These are phyloP conservation scores for Xerocomellus amylosporus DNA, from an alignment of 768 basidiomycete genomes.

Conservation along the genomic window DNA sequence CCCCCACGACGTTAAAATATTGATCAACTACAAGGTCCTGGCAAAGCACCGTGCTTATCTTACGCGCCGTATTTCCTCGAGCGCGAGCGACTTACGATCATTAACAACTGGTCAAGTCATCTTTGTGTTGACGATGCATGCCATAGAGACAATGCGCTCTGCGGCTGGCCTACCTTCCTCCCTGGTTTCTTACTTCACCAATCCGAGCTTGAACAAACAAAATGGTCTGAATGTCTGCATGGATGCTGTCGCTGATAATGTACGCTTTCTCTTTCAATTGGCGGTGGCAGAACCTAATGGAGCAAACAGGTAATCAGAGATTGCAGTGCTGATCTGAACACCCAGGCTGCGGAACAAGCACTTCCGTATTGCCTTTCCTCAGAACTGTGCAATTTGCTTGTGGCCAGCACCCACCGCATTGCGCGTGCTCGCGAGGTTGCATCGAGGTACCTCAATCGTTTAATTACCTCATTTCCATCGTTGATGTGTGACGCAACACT, in stretches of 20 bases:
- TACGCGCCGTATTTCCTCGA: constrained; percentile 61
- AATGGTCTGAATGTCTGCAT: constrained; percentile 67
- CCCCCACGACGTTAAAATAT: neutral
- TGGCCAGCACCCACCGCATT: constrained; percentile 79
- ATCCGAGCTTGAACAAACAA: constrained; percentile 78
- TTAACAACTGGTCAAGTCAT: constrained; percentile 82
- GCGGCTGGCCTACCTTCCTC: constrained; percentile 77
- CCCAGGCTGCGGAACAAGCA: constrained; percentile 75
- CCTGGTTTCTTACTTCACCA: constrained; percentile 82
- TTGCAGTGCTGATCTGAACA: constrained; percentile 68
- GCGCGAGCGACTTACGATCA: constrained; percentile 64
- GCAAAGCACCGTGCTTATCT: constrained; percentile 64
- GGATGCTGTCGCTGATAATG: constrained; percentile 86
- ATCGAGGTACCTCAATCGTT: constrained; percentile 74
- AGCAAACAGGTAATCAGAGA: constrained; percentile 67
- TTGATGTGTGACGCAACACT: constrained; percentile 88
- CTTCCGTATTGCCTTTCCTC: constrained; percentile 63
- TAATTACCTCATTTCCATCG: constrained; percentile 91
- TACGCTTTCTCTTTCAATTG: constrained; percentile 25
- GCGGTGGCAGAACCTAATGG: neutral
- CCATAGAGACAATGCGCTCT: constrained; percentile 85
- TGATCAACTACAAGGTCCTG: constrained; percentile 52
- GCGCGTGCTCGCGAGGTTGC: constrained; percentile 80
- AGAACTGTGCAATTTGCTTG: constrained; percentile 74
- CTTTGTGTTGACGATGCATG: constrained; percentile 81